These are phyloP conservation scores for Diophrys sp. DNA, from an alignment of 73 alveolate genomes.

Conservation along the genomic window DNA sequence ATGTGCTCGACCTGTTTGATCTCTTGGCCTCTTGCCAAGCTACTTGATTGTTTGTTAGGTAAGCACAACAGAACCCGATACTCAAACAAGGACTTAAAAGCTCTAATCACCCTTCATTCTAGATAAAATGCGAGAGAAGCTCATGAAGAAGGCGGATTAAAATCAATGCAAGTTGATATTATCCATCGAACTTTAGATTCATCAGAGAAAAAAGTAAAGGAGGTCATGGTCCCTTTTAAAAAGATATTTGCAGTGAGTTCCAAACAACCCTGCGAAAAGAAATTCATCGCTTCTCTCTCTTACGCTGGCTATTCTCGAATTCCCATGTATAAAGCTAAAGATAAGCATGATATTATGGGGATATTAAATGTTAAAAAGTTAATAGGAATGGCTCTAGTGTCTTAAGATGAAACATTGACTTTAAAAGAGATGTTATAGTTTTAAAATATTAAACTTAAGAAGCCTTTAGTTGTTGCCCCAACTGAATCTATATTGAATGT, in stretches of 20 bases:
- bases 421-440: slow-evolving; percentile 26
- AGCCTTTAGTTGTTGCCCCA: slow-evolving; percentile 45
- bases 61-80: slow-evolving; percentile 44
- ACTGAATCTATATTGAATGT: slow-evolving; percentile 31
- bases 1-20: slow-evolving; percentile 54
- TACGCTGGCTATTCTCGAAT: slow-evolving; percentile 59
- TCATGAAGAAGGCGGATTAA: slow-evolving; percentile 40
- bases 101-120: slow-evolving; percentile 54
- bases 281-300: slow-evolving; percentile 21
- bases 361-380: slow-evolving; percentile 43
- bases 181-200: slow-evolving; percentile 58
- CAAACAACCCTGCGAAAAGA: slow-evolving; percentile 17
- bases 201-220: slow-evolving; percentile 9
- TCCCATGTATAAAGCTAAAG: slow-evolving; percentile 62
- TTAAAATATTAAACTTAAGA: slow-evolving; percentile 25
- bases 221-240: slow-evolving; percentile 46
- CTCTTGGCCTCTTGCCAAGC: slow-evolving; percentile 66
- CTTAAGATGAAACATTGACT: neutral
- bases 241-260: slow-evolving; percentile 40
- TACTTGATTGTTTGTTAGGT: slow-evolving; percentile 66
- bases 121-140: slow-evolving; percentile 1
- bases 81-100: slow-evolving; percentile 47
- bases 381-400: slow-evolving; percentile 29
- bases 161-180: slow-evolving; percentile 20
- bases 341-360: slow-evolving; percentile 46